Evolutionary conservation across 352 stramenopile species (phyloP).

Genomic region (Phytopythium delawarense): DNA sequence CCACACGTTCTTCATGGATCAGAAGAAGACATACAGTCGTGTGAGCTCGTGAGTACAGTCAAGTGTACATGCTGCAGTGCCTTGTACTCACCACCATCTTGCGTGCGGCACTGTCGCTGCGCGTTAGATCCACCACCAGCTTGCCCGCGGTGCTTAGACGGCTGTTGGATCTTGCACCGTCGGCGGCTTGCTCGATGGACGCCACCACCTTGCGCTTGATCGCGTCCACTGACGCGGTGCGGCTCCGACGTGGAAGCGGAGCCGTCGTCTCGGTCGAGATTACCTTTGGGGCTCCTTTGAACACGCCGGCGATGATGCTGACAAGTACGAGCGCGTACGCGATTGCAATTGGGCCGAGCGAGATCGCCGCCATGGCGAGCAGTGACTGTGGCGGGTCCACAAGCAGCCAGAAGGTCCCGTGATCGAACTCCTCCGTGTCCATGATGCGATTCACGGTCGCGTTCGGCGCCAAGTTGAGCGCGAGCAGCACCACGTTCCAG

Average conservation of each 20-base stretch:
- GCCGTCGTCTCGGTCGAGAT: neutral
- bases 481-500: slow-evolving; percentile 23
- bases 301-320: slow-evolving; percentile 2
- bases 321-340: slow-evolving; percentile 15
- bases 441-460: slow-evolving; percentile 26
- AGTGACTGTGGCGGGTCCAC: slow-evolving; percentile 14
- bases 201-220: neutral
- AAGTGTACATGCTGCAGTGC: neutral
- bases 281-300: neutral
- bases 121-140: neutral
- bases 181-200: neutral
- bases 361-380: slow-evolving; percentile 8
- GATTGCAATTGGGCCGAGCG: slow-evolving; percentile 12
- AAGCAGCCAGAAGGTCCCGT: slow-evolving; percentile 30
- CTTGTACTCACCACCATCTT: neutral
- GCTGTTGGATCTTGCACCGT: neutral
- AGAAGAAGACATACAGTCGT: neutral
- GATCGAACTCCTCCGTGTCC: slow-evolving; percentile 22
- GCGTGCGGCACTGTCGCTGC: neutral
- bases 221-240: slow-evolving; percentile 2
- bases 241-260: neutral
- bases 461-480: slow-evolving; percentile 17
- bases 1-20: slow-evolving; percentile 10
- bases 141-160: neutral
- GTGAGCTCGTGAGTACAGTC: neutral